A percentile compares a stretch with the other conserved stretches of the same genome.
Conservation (phyloP, 208 protist species). For the Polymyxa betae region DNA sequence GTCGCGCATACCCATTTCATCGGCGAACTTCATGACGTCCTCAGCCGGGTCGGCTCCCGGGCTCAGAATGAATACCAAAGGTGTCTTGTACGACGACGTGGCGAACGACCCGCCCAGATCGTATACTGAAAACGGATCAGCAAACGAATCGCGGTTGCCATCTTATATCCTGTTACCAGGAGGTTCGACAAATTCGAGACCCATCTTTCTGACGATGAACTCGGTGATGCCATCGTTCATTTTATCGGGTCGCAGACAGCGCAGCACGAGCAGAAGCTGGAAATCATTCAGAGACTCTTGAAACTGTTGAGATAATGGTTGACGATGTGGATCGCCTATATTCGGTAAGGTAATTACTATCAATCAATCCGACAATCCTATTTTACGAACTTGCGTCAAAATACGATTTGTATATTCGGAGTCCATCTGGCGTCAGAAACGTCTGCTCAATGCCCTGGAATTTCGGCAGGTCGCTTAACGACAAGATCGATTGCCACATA, state of each 20-base stretch:
- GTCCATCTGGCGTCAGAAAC: conserved; percentile 75
- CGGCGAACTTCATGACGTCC: conserved; percentile 92
- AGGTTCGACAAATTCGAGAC: conserved; percentile 89
- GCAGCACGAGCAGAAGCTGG: conserved; percentile 91
- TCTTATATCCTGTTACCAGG: conserved; percentile 68
- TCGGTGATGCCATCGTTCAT: conserved; percentile 90
- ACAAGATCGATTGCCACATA: conserved; percentile 87
- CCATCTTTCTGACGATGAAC: conserved; percentile 86
- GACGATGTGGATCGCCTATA: conserved; percentile 77
- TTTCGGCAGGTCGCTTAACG: conserved; percentile 80
- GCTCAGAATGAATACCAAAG: conserved; percentile 97
- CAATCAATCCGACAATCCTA: not conserved
- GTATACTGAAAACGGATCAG: conserved; percentile 76
- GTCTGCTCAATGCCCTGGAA: conserved; percentile 83
- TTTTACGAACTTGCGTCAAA: conserved; percentile 84
- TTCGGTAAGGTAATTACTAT: conserved; percentile 38
- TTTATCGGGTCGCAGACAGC: conserved; percentile 93
- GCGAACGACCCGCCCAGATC: conserved; percentile 90
- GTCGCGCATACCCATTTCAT: conserved; percentile 90
- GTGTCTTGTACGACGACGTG: conserved; percentile 84
- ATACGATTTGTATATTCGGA: conserved; percentile 61
- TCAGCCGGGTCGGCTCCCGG: conserved; percentile 94
- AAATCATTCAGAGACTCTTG: conserved; percentile 82
- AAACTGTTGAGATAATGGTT: conserved; percentile 81
- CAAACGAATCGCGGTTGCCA: not conserved